A percentile compares a stretch with the other conserved stretches of the same genome.
These are phyloP conservation scores for Venustampulla echinocandica DNA, from an alignment of 495 filamentous ascomycete genomes.

Conservation along the genomic window DNA sequence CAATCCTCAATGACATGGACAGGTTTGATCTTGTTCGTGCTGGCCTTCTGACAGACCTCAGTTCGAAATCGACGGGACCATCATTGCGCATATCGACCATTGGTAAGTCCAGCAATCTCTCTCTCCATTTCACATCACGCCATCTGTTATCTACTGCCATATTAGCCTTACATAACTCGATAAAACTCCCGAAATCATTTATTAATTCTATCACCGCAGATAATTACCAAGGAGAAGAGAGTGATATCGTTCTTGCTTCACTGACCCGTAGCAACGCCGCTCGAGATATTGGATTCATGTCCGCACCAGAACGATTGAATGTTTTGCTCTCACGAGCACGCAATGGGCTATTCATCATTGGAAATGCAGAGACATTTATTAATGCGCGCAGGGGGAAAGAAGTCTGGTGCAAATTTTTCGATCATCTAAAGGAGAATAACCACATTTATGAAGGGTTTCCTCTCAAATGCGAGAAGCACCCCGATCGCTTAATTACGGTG, in stretches of 20 bases:
- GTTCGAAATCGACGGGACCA: conserved; percentile 41
- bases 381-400: conserved; percentile 49
- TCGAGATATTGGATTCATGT: conserved; percentile 69
- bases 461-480: conserved; percentile 59
- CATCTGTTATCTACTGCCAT: too few species aligned
- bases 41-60: conserved; percentile 49
- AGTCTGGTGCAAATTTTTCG: conserved; percentile 51
- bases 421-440: conserved; percentile 41
- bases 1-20: conserved; percentile 63
- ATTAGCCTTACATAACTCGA: too few species aligned
- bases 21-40: conserved; percentile 56
- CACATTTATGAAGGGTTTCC: conserved; percentile 65
- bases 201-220: conserved; percentile 41
- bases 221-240: conserved; percentile 78
- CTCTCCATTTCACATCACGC: neutral
- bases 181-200: too few species aligned
- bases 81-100: conserved; percentile 57
- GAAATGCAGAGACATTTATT: conserved; percentile 60
- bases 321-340: conserved; percentile 66
- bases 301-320: conserved; percentile 57
- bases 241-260: conserved; percentile 60
- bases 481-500: conserved; percentile 38
- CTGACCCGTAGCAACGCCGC: conserved; percentile 57
- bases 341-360: conserved; percentile 60
- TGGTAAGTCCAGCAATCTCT: conserved; percentile 29